phyloP scores from a whole-genome alignment of 495 filamentous ascomycete genomes.

The Hyphodiscus hymeniophilus region DNA sequence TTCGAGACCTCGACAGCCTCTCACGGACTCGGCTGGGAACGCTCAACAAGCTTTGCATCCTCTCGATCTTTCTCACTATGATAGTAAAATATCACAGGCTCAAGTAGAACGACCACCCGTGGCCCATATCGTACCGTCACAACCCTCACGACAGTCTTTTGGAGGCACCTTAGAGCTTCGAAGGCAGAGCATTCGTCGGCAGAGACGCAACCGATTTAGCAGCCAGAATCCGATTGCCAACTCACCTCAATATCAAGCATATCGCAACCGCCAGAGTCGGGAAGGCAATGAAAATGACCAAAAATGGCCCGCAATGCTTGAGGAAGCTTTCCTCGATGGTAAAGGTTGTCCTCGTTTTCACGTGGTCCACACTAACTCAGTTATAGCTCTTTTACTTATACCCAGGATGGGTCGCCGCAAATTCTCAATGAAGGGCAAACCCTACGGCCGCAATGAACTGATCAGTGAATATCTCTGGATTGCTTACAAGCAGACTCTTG shows the following conservation, averaged over 20 bases:
- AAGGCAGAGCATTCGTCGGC: constrained; percentile 14
- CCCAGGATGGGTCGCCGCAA: constrained; percentile 79
- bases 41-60: constrained; percentile 33
- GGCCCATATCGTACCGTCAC: constrained; percentile 18
- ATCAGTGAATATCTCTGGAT: constrained; percentile 75
- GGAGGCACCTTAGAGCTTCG: constrained; percentile 25
- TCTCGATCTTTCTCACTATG: constrained; percentile 30
- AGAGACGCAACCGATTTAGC: constrained; percentile 3
- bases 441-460: constrained; percentile 83
- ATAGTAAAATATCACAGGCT: constrained; percentile 19
- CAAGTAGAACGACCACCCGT: constrained; percentile 17
- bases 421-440: constrained; percentile 60
- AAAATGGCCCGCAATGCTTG: constrained; percentile 73
- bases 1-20: constrained; percentile 31
- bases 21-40: constrained; percentile 42
- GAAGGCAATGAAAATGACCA: constrained; percentile 24
- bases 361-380: constrained; percentile 7
- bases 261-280: constrained; percentile 59
- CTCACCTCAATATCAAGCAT: constrained; percentile 53
- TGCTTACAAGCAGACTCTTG: constrained; percentile 32
- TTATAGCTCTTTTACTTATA: constrained; percentile 66
- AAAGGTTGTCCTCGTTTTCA: constrained; percentile 21
- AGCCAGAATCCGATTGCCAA: constrained; percentile 42
- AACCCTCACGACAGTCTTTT: constrained; percentile 23
- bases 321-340: constrained; percentile 89